phyloP scores from a whole-genome alignment of 129 eudicot species.

The Solidago caesia region DNA sequence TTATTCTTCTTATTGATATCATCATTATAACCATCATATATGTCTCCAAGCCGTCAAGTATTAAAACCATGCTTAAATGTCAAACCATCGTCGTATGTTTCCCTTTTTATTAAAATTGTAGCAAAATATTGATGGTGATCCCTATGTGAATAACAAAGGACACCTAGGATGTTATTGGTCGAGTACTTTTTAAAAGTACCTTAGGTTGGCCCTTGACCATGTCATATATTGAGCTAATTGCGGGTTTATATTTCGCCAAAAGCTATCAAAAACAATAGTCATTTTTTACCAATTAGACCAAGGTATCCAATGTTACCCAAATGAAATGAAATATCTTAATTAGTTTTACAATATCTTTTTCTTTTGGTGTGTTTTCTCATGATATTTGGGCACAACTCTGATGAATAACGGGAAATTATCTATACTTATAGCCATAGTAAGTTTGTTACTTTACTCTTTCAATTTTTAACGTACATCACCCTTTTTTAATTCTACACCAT shows the following conservation, averaged over 20 bases:
- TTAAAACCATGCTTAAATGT: not conserved
- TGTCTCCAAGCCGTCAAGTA: not conserved
- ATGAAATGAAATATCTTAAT: not conserved
- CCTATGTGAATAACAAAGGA: slow-evolving; percentile 6
- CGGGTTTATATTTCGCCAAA: not conserved
- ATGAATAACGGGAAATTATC: no score
- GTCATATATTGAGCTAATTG: not conserved
- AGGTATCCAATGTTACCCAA: slow-evolving; percentile 13
- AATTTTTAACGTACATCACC: no score
- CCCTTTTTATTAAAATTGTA: not conserved
- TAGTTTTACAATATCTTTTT: not conserved
- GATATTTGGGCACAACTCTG: no score
- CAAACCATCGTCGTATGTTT: not conserved
- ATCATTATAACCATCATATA: not conserved
- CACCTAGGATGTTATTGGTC: slow-evolving; percentile 16
- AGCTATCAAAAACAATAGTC: not conserved
- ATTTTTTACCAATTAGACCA: not conserved
- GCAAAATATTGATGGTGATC: slow-evolving; percentile 2
- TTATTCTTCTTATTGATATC: not conserved
- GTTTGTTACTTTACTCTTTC: no score
- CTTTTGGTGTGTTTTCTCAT: not conserved
- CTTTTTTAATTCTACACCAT: no score
- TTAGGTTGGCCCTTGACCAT: slow-evolving; percentile 18
- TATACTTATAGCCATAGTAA: no score
- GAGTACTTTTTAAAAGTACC: slow-evolving; percentile 9